phyloP scores from a whole-genome alignment of 805 yeast species.

The Metschnikowia sp. region DNA sequence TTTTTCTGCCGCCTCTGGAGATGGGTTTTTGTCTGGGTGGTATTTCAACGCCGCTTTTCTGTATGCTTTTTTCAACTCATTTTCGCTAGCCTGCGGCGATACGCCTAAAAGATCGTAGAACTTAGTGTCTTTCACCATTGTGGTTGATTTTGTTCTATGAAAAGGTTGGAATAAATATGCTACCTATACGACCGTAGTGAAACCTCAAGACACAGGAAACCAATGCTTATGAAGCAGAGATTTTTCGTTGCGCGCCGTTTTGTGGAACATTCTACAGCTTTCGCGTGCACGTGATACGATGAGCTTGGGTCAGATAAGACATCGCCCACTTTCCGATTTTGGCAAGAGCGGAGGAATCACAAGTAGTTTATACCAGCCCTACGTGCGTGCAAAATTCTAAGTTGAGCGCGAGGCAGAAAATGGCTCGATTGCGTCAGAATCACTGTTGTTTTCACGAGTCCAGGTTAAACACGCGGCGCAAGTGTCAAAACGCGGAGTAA shows the following conservation, averaged over 20 bases:
- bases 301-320: not conserved
- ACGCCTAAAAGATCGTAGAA: slow-evolving; percentile 74
- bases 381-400: too few species aligned
- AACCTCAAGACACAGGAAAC: slow-evolving; percentile 4
- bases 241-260: slow-evolving; percentile 15
- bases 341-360: not conserved
- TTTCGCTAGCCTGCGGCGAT: slow-evolving; percentile 61
- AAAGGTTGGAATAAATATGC: slow-evolving; percentile 7
- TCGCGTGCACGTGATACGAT: slow-evolving; percentile 20
- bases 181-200: not conserved
- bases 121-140: slow-evolving; percentile 82
- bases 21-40: slow-evolving; percentile 68
- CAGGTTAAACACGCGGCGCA: too few species aligned
- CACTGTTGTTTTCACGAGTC: too few species aligned
- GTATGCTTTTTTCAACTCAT: slow-evolving; percentile 77
- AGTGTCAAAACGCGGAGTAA: too few species aligned
- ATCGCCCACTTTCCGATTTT: not conserved
- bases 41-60: slow-evolving; percentile 75
- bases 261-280: slow-evolving; percentile 20
- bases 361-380: too few species aligned
- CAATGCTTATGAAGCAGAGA: slow-evolving; percentile 12
- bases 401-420: too few species aligned
- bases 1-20: slow-evolving; percentile 89
- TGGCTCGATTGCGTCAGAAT: too few species aligned
- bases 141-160: slow-evolving; percentile 19